Conservation (phyloP, 805 yeast genomes). For the Ogataea paradorogensis region DNA sequence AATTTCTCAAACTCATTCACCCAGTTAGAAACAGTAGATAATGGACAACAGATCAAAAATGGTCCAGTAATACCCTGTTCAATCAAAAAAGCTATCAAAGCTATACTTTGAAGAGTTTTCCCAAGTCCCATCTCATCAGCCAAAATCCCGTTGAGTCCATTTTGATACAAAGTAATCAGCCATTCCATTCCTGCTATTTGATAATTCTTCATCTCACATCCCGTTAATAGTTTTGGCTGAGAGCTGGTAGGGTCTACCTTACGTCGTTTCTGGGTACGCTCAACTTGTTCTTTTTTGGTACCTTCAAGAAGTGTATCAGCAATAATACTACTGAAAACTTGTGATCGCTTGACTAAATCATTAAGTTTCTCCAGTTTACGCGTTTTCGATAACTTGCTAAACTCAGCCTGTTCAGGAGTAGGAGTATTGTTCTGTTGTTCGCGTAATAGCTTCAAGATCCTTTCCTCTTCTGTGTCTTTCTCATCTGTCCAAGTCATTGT, state of each 20-base stretch:
- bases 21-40: conserved; percentile 89
- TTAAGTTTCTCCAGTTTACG: conserved; percentile 64
- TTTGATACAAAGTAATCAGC: conserved; percentile 84
- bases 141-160: conserved; percentile 90
- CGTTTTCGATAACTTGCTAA: conserved; percentile 47
- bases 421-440: conserved; percentile 15
- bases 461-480: conserved; percentile 25
- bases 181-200: conserved; percentile 90
- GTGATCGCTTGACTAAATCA: conserved; percentile 80
- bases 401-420: conserved; percentile 37
- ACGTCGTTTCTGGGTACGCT: conserved; percentile 25
- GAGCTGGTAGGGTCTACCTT: conserved; percentile 11
- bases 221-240: conserved; percentile 56
- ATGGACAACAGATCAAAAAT: conserved; percentile 73
- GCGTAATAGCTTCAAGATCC: conserved; percentile 22
- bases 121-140: conserved; percentile 99
- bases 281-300: conserved; percentile 31
- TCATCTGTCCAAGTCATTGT: conserved; percentile 10
- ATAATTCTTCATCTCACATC: conserved; percentile 71
- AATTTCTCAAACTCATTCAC: conserved; percentile 63
- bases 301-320: conserved; percentile 69
- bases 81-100: conserved; percentile 68
- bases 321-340: conserved; percentile 81
- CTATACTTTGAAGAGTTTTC: conserved; percentile 85
- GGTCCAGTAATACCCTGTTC: conserved; percentile 82